phyloP scores from a whole-genome alignment of 495 filamentous ascomycete species.

The Thermochaetoides thermophila region DNA sequence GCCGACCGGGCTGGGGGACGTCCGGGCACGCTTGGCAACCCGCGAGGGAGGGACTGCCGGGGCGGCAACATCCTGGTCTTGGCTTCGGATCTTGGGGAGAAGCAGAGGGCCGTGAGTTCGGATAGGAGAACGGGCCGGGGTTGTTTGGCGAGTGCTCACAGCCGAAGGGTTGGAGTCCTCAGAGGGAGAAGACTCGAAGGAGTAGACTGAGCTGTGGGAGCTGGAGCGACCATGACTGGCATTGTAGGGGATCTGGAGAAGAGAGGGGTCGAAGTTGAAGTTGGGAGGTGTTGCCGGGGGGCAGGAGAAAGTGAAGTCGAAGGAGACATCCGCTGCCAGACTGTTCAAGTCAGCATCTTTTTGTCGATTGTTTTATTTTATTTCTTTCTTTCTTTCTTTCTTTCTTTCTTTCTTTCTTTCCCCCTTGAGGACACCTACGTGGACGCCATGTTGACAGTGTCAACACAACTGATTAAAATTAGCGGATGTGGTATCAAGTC shows the following conservation, averaged over 20 bases:
- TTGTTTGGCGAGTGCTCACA: constrained; percentile 50
- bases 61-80: constrained; percentile 56
- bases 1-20: constrained; percentile 17
- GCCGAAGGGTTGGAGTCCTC: constrained; percentile 38
- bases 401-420: too few relatives aligned
- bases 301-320: constrained; percentile 37
- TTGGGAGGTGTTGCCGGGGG: constrained; percentile 33
- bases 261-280: constrained; percentile 40
- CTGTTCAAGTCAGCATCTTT: constrained; percentile 14
- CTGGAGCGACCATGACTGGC: constrained; percentile 33
- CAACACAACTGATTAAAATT: too few relatives aligned
- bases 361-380: too few relatives aligned
- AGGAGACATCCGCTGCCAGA: constrained; percentile 37
- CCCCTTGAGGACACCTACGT: constrained; percentile 30
- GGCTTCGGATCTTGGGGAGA: constrained; percentile 72
- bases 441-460: too few relatives aligned
- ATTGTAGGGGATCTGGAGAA: constrained; percentile 33
- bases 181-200: constrained; percentile 63
- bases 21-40: constrained; percentile 27
- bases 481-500: too few relatives aligned
- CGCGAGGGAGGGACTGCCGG: constrained; percentile 12
- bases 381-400: too few relatives aligned
- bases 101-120: constrained; percentile 67
- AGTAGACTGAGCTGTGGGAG: constrained; percentile 40
- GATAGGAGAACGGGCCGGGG: constrained; percentile 59